A percentile compares a stretch with the other conserved stretches of the same genome.
Evolutionary conservation across 176 grass and related monocot species (phyloP).

Genomic region (Tillandsia leiboldiana): DNA sequence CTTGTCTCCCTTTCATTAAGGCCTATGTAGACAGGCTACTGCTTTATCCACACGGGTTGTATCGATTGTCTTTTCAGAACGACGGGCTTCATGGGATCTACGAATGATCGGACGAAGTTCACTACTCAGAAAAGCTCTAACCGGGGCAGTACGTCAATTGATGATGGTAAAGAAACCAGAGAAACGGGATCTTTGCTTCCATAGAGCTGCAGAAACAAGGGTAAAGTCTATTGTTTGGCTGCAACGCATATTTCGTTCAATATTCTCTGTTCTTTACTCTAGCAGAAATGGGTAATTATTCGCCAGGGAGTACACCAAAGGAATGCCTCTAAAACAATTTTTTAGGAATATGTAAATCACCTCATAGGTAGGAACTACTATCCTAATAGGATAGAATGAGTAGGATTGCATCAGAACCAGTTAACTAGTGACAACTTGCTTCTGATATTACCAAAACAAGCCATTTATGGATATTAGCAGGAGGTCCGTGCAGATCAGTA

Average conservation of each 20-base stretch:
- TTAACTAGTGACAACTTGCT: too few relatives aligned
- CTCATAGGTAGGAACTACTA: too few relatives aligned
- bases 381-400: too few relatives aligned
- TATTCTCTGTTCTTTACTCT: too few relatives aligned
- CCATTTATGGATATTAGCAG: too few relatives aligned
- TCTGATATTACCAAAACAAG: too few relatives aligned
- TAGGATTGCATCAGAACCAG: too few relatives aligned
- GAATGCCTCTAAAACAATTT: too few relatives aligned
- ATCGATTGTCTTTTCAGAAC: conserved; percentile 86
- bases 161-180: conserved; percentile 37
- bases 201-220: conserved; percentile 31
- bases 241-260: neutral
- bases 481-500: too few relatives aligned
- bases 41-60: conserved; percentile 85
- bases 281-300: too few relatives aligned
- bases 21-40: conserved; percentile 61
- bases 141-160: conserved; percentile 43
- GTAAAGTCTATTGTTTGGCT: conserved; percentile 37
- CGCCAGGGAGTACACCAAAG: too few relatives aligned
- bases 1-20: conserved; percentile 75
- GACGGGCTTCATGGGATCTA: conserved; percentile 58
- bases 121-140: conserved; percentile 45
- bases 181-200: conserved; percentile 39
- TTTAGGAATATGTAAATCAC: too few relatives aligned
- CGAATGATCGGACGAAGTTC: conserved; percentile 57